Conservation (phyloP, 1,284 basidiomycete genomes). For the Fistulinella cinereoalba region DNA sequence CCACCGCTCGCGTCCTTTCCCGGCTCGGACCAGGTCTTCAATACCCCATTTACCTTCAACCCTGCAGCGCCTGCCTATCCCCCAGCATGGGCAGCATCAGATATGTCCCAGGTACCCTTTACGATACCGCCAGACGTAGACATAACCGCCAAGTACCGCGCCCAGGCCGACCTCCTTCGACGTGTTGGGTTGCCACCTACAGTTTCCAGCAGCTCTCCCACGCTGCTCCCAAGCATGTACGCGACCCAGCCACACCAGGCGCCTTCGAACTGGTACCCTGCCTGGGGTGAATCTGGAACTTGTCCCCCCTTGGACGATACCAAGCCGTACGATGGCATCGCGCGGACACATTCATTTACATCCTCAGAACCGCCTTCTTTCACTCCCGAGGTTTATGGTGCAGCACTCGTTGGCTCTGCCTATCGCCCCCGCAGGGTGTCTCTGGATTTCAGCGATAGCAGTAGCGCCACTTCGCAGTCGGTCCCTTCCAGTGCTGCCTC, state of each 20-base stretch:
- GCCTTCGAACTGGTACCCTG: conserved; percentile 22
- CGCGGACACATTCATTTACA: conserved; percentile 15
- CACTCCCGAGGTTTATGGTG: conserved; percentile 23
- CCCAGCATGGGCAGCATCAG: conserved; percentile 14
- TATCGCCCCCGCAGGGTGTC: conserved; percentile 30
- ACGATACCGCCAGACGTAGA: conserved; percentile 35
- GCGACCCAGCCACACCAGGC: conserved; percentile 15
- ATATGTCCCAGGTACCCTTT: conserved; percentile 21
- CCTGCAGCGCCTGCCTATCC: conserved; percentile 19
- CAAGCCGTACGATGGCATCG: conserved; percentile 22
- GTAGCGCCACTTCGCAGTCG: conserved; percentile 32
- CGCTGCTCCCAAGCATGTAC: conserved; percentile 18
- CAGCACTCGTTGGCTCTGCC: conserved; percentile 19
- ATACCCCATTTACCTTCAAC: conserved; percentile 36
- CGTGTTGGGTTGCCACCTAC: conserved; percentile 30
- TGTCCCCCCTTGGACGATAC: conserved; percentile 27
- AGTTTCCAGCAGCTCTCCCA: conserved; percentile 5
- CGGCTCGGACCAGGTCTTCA: conserved; percentile 33
- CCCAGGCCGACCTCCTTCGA: conserved; percentile 44
- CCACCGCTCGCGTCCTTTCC: conserved; percentile 22
- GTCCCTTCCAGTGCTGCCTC: conserved; percentile 39
- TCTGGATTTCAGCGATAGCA: conserved; percentile 34
- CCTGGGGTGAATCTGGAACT: conserved; percentile 19
- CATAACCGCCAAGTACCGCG: conserved; percentile 47
- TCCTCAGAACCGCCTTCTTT: conserved; percentile 25